These are phyloP conservation scores for Rhodocollybia butyracea DNA, from an alignment of 768 basidiomycete genomes.

Conservation along the genomic window DNA sequence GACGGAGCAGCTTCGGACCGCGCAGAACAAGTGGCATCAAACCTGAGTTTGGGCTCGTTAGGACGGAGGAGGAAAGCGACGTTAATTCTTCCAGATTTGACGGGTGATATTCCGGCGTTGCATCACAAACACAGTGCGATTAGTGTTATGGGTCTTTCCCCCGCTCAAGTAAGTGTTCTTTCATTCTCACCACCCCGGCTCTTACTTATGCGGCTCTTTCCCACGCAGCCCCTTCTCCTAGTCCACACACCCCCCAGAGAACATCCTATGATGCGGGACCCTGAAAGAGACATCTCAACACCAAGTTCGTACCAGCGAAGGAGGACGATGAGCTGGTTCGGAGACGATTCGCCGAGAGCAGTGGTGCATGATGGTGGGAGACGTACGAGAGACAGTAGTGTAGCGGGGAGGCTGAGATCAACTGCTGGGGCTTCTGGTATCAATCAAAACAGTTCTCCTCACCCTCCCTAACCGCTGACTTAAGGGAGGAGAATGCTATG, in stretches of 20 bases:
- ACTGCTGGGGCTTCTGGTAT: not conserved
- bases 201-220: constrained; percentile 2
- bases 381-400: constrained; percentile 10
- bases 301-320: constrained; percentile 24
- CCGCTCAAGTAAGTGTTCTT: constrained; percentile 62
- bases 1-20: constrained; percentile 11
- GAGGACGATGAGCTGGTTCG: constrained; percentile 41
- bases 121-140: constrained; percentile 53
- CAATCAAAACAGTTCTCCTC: not conserved
- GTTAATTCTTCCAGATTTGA: constrained; percentile 47
- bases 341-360: constrained; percentile 37
- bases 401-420: not conserved
- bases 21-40: constrained; percentile 23
- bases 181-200: not conserved
- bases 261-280: constrained; percentile 27
- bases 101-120: constrained; percentile 42
- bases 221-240: constrained; percentile 55
- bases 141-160: constrained; percentile 67
- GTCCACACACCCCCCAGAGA: constrained; percentile 65
- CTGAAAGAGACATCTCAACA: constrained; percentile 30
- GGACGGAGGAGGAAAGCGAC: constrained; percentile 39
- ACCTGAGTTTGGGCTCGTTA: constrained; percentile 25
- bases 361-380: constrained; percentile 29
- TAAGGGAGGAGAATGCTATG: not conserved
- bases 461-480: not conserved